These are phyloP conservation scores for Diospyros lotus DNA, from an alignment of 148 eudicot species.

Conservation along the genomic window DNA sequence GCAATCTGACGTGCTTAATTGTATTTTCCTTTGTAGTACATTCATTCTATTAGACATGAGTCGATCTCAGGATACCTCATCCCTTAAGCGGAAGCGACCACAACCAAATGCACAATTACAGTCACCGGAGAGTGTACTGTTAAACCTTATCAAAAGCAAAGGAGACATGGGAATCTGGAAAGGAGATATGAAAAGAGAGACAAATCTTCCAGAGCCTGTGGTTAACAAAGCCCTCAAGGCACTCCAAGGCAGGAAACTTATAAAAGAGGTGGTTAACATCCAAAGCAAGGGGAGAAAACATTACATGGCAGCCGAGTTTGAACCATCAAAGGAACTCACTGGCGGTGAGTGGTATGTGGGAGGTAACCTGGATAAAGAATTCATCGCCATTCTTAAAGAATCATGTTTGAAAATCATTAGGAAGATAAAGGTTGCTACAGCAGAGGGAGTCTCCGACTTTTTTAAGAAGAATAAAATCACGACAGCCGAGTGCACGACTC, in stretches of 20 bases:
- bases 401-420: conserved; percentile 19
- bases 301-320: conserved; percentile 60
- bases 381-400: conserved; percentile 27
- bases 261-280: conserved; percentile 63
- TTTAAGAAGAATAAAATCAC: conserved; percentile 18
- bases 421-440: conserved; percentile 35
- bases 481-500: conserved; percentile 16
- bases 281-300: conserved; percentile 48
- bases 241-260: conserved; percentile 24
- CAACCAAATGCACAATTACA: conserved; percentile 8
- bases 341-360: conserved; percentile 76
- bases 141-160: conserved; percentile 39
- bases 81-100: conserved; percentile 26
- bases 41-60: conserved; percentile 11
- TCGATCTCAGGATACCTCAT: not conserved
- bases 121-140: conserved; percentile 30
- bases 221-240: conserved; percentile 43
- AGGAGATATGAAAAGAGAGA: conserved; percentile 43
- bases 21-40: too few species aligned
- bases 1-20: too few species aligned
- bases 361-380: conserved; percentile 46
- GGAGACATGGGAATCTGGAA: conserved; percentile 56
- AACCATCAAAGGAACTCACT: conserved; percentile 60
- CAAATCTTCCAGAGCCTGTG: conserved; percentile 16
- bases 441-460: conserved; percentile 33